A percentile compares a stretch with the other conserved stretches of the same genome.
phyloP scores from a whole-genome alignment of 1,139 yeast genomes.

The Geotrichum aggregatum region DNA sequence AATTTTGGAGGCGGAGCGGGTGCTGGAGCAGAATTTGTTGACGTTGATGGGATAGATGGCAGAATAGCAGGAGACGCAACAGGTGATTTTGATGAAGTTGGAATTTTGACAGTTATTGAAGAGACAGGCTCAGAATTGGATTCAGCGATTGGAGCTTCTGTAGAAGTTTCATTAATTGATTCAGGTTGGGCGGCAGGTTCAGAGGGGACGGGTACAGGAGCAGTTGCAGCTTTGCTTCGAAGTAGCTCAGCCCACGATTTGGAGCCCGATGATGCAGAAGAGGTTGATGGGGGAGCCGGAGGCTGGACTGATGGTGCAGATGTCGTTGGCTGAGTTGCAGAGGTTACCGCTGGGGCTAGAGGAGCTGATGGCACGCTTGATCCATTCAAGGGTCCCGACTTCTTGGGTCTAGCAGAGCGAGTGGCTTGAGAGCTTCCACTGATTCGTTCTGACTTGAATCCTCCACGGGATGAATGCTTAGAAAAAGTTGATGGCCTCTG shows the following conservation, averaged over 20 bases:
- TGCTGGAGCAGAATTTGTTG: constrained; percentile 22
- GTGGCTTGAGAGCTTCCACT: constrained; percentile 10
- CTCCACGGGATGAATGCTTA: constrained; percentile 21
- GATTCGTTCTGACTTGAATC: constrained; percentile 20
- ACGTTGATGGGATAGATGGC: constrained; percentile 16
- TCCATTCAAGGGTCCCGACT: constrained; percentile 25
- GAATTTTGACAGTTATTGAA: constrained; percentile 21
- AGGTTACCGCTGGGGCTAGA: constrained; percentile 21
- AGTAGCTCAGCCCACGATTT: constrained; percentile 33
- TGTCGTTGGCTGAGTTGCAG: constrained; percentile 24
- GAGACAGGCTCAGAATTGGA: constrained; percentile 15
- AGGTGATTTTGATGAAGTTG: constrained; percentile 19
- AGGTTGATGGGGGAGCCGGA: constrained; percentile 28
- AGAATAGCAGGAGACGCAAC: constrained; percentile 19
- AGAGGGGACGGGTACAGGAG: constrained; percentile 9
- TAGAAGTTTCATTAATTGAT: constrained; percentile 16
- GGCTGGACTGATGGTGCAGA: constrained; percentile 25
- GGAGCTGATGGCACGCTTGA: constrained; percentile 20
- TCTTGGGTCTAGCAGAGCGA: constrained; percentile 18
- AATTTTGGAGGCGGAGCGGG: constrained; percentile 27
- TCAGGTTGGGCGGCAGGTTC: constrained; percentile 8
- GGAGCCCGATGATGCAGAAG: constrained; percentile 29
- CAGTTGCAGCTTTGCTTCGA: constrained; percentile 21
- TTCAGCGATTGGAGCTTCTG: constrained; percentile 20
- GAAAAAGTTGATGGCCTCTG: constrained; percentile 12